These are phyloP conservation scores for Claviceps pusilla DNA, from an alignment of 2,329 filamentous ascomycete species.

Conservation along the genomic window DNA sequence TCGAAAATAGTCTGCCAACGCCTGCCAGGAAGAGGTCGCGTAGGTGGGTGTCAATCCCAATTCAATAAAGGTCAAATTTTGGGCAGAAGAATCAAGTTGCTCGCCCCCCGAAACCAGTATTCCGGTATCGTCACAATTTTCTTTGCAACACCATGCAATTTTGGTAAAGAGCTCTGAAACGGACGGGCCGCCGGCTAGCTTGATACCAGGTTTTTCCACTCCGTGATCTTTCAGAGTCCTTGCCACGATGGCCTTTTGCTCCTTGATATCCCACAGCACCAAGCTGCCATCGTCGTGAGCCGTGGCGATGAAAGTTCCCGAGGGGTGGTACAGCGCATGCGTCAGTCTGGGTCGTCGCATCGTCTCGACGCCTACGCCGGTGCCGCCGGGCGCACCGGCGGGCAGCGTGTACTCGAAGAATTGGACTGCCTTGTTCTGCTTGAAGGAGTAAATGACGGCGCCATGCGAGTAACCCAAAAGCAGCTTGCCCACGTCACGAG, in stretches of 20 bases:
- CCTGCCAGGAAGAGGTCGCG: conserved; percentile 79
- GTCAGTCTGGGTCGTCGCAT: conserved; percentile 59
- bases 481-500: conserved; percentile 80
- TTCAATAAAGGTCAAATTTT: conserved; percentile 78
- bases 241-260: conserved; percentile 70
- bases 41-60: conserved; percentile 80
- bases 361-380: conserved; percentile 45
- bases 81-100: conserved; percentile 48
- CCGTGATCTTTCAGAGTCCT: conserved; percentile 62
- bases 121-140: conserved; percentile 84
- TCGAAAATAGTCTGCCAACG: conserved; percentile 62
- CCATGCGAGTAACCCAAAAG: conserved; percentile 84
- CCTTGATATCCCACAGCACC: conserved; percentile 87
- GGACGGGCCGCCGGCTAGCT: conserved; percentile 35
- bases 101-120: conserved; percentile 75
- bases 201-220: conserved; percentile 50
- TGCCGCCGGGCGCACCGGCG: conserved; percentile 69
- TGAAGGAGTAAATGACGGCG: conserved; percentile 84
- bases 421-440: conserved; percentile 64
- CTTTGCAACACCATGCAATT: conserved; percentile 85
- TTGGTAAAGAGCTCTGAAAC: conserved; percentile 61
- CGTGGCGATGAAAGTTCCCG: conserved; percentile 75
- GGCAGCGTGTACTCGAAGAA: conserved; percentile 77
- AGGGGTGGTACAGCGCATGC: conserved; percentile 87
- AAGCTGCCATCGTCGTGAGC: conserved; percentile 83